Base-by-base conservation (phyloP, 2,329 filamentous ascomycete species). In the Xylaria sp. region DNA sequence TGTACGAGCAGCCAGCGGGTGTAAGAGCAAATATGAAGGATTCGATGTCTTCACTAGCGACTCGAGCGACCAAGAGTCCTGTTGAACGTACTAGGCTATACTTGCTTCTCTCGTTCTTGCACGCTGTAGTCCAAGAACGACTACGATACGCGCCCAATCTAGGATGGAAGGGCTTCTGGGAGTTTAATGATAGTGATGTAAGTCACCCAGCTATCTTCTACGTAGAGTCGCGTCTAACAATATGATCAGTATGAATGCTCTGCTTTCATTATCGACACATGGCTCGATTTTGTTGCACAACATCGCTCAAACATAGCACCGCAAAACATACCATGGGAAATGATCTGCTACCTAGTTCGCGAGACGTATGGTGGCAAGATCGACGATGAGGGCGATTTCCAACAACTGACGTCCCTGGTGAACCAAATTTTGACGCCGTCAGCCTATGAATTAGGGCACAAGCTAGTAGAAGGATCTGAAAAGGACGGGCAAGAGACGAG, bases 81-180 rank as follows among this genome's bases (percentile, higher is more conserved):
- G 94, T 98, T 10, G 96, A 99, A 82, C 93, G 96, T 78, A 90
- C 91, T 25, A 90, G 97, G 72, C 84, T 99, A 62, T 98, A 99
- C 78, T 86, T 99, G 57, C 85, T 99, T 58, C 87, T 99, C 46
- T 96, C 92, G 2, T 98, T 99, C 87, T 80, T 99, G 75, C 96
- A 99, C 79, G 97, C 96, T 7, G 94, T 99, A 46, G 90, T 98
- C 12, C 96, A 99, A 81, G 96, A 99, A 81, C 88, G 97, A 75
- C 85, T 99, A 71, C 92, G 96, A 71, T 99, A 99, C 80, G 94
- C 95, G 28, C 97, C 96, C 0, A 95, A 88, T 66, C 85, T 99
- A 65, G 96, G 96, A 69, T 99, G 96, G 96, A 98, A 97, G 84
- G 94, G 94, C 63, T 97, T 98, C 87, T 99, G 97, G 96, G 97